Evolutionary conservation across 2,329 filamentous ascomycete species (phyloP), one percentile per base, ranked within the genome.

Genomic region (Cryphonectria carpinicola): DNA sequence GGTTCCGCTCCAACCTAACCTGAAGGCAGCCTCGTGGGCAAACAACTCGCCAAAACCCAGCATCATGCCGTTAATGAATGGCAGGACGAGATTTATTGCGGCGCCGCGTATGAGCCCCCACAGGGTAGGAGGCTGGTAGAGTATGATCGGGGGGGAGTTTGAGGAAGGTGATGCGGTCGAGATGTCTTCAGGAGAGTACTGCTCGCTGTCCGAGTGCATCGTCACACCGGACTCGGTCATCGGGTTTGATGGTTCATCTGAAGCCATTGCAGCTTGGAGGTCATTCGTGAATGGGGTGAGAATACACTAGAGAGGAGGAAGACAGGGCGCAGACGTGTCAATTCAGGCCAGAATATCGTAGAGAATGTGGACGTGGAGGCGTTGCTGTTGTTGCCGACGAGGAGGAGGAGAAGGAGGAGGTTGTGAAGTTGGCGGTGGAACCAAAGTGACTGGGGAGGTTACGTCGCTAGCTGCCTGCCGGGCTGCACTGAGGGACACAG

Each of bases 51-150:
- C 96, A 78, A 99, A 98, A 2, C 96, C 96, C 77, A 99, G 83
- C 96, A 99, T 99, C 85, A 99, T 88, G 63, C 96, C 96, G 82
- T 99, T 99, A 78, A 99, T 89, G 78, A 99, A 99, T 0, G 96
- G 96, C 28, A 99, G 83, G 1, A 99, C 77, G n/a, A 99, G 85
- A 80, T 99, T 99, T 82, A 99, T 99, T 7, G 95, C 94, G 22
- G 94, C 93, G 52, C 96, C 94, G 69, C 95, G 90, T 68, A 98
- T 75, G 73, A 99, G 81, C 13, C 93, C 90, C 93, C 93, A 97
- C 61, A 97, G 77, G 0, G 94, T 97, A 2, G 96, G 95, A 4
- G 95, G 94, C 74, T 90, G 90, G 86, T 98, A 99, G 63, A 98
- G 88, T 64, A 97, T 91, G 76, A 97, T 82, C 11, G 92, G 91